Percentiles rank a stretch among this genome's conserved stretches.
Conservation (phyloP, 164 flowering plant genomes). For the Aristolochia fimbriata region DNA sequence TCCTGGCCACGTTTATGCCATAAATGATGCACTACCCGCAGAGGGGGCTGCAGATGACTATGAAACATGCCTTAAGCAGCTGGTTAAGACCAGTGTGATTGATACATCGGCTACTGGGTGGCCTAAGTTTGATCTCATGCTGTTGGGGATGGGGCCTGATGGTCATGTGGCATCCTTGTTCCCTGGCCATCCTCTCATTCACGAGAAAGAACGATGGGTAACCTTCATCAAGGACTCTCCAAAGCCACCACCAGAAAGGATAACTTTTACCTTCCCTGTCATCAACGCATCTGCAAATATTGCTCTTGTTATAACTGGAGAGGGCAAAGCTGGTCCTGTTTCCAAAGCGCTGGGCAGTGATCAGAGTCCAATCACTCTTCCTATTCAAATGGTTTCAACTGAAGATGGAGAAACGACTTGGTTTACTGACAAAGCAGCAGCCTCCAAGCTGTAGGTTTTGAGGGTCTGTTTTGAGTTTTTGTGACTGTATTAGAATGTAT, state of each 20-base stretch:
- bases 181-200: conserved; percentile 62
- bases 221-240: conserved; percentile 68
- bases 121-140: conserved; percentile 74
- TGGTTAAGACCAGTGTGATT: conserved; percentile 31
- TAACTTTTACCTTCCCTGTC: conserved; percentile 69
- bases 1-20: conserved; percentile 56
- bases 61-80: conserved; percentile 46
- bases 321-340: conserved; percentile 42
- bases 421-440: conserved; percentile 69
- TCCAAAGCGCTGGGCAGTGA: conserved; percentile 30
- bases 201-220: conserved; percentile 64
- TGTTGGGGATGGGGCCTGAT: conserved; percentile 85
- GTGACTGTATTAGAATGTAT: no score
- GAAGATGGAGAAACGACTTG: conserved; percentile 44
- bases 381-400: conserved; percentile 50
- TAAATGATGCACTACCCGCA: conserved; percentile 62
- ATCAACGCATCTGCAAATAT: conserved; percentile 55
- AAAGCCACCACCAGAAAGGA: conserved; percentile 74
- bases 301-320: conserved; percentile 55
- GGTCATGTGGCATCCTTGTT: conserved; percentile 79
- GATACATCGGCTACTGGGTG: conserved; percentile 35
- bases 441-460: conserved; percentile 26
- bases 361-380: conserved; percentile 27
- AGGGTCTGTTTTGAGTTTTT: neutral
- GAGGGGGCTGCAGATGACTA: conserved; percentile 83